These are phyloP conservation scores for Ceratocystis cubensis DNA, from an alignment of 2,329 filamentous ascomycete species.

Conservation along the genomic window DNA sequence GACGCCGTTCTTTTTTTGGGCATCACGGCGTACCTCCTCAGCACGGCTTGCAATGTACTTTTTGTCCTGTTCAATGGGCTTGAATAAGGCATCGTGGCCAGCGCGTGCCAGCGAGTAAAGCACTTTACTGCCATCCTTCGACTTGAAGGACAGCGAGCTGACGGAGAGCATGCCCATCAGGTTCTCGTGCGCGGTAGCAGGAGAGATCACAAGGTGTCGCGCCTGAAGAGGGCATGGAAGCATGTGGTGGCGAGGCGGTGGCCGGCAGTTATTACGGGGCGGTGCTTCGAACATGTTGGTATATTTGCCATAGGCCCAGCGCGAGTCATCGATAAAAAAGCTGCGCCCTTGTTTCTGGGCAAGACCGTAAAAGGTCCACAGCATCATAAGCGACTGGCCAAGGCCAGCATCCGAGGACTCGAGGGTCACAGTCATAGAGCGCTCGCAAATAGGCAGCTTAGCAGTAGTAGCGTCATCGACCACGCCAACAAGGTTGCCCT, in stretches of 20 bases:
- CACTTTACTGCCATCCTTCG: constrained; percentile 40
- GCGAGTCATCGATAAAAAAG: constrained; percentile 76
- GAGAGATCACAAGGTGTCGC: constrained; percentile 60
- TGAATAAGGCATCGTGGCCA: constrained; percentile 64
- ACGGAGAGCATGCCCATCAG: constrained; percentile 34
- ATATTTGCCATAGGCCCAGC: constrained; percentile 72
- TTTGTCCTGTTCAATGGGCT: constrained; percentile 52
- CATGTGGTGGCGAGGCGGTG: constrained; percentile 62
- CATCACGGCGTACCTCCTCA: constrained; percentile 23
- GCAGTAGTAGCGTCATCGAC: constrained; percentile 31
- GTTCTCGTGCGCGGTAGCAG: constrained; percentile 50
- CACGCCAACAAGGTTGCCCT: constrained; percentile 38
- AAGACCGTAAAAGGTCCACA: constrained; percentile 76
- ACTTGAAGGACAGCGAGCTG: constrained; percentile 11
- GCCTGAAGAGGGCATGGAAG: constrained; percentile 68
- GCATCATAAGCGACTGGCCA: constrained; percentile 60
- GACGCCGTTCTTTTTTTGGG: constrained; percentile 37
- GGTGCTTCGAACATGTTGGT: constrained; percentile 57
- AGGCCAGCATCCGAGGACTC: constrained; percentile 62
- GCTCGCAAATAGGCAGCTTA: constrained; percentile 49
- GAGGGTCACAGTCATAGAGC: constrained; percentile 64
- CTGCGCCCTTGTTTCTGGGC: constrained; percentile 59
- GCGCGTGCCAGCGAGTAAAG: constrained; percentile 55
- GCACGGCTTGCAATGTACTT: constrained; percentile 51
- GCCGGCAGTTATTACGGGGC: constrained; percentile 51